phyloP scores from a whole-genome alignment of 2,329 filamentous ascomycete species.

The Trichoderma asperellum region DNA sequence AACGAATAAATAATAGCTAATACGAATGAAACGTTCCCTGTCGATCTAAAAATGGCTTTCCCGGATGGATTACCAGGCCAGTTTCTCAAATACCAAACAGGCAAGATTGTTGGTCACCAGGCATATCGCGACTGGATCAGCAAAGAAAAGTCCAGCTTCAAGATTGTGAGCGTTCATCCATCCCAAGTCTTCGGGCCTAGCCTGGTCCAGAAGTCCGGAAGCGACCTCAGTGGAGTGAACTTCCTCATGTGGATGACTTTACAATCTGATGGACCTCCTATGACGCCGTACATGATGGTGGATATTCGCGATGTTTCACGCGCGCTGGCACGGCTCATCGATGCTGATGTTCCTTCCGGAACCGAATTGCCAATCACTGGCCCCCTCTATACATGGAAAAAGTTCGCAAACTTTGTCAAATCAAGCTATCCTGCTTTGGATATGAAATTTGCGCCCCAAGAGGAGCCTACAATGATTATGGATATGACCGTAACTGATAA shows the following conservation, averaged over 20 bases:
- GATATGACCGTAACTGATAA: constrained; percentile 5
- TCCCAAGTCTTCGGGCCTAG: constrained; percentile 30
- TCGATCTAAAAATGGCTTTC: constrained; percentile 17
- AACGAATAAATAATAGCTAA: not conserved
- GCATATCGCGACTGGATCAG: constrained; percentile 30
- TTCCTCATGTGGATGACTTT: constrained; percentile 13
- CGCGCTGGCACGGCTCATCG: not conserved
- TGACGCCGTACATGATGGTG: constrained; percentile 12
- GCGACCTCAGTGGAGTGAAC: constrained; percentile 35
- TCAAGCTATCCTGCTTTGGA: not conserved
- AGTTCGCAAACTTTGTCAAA: not conserved
- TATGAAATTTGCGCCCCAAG: not conserved
- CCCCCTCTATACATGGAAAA: constrained; percentile 5
- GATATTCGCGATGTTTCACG: constrained; percentile 14
- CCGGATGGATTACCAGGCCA: constrained; percentile 14
- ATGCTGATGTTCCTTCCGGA: constrained; percentile 3
- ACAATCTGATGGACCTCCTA: constrained; percentile 8
- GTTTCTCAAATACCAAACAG: constrained; percentile 29
- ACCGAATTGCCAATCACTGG: constrained; percentile 9
- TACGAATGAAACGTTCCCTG: not conserved
- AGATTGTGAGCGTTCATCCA: constrained; percentile 28
- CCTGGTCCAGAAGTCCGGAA: constrained; percentile 25
- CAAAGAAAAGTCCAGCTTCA: constrained; percentile 25
- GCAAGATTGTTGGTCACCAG: constrained; percentile 31
- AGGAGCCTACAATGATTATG: constrained; percentile 12